A percentile compares a stretch with the other conserved stretches of the same genome.
These are phyloP conservation scores for Paraphoma chrysanthemicola DNA, from an alignment of 2,329 filamentous ascomycete genomes.

Conservation along the genomic window DNA sequence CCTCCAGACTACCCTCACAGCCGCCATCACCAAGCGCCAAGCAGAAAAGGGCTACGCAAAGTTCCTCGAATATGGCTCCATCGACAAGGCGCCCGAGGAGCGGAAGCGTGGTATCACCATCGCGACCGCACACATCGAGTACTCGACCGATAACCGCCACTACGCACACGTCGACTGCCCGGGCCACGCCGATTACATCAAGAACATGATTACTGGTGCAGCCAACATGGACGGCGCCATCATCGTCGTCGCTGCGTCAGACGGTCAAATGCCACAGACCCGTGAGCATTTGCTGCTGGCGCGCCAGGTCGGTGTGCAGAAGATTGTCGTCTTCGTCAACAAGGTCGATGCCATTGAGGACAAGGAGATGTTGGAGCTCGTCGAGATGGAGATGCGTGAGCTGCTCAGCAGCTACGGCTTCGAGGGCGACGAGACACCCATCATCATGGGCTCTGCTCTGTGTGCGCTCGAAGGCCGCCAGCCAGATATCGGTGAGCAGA, in stretches of 20 bases:
- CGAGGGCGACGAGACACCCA: conserved; percentile 96
- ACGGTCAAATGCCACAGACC: conserved; percentile 99
- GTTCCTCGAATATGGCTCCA: conserved; percentile 97
- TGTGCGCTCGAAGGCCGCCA: conserved; percentile 88
- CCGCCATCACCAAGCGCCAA: conserved; percentile 98
- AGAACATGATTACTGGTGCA: conserved; percentile 99
- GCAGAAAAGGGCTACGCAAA: conserved; percentile 90
- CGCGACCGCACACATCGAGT: conserved; percentile 97
- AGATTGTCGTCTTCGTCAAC: conserved; percentile 99
- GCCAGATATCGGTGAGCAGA: conserved; percentile 83
- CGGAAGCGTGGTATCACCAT: conserved; percentile 99
- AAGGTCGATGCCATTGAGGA: conserved; percentile 98
- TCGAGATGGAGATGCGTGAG: conserved; percentile 99
- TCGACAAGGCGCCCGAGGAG: conserved; percentile 99
- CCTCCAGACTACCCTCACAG: conserved; percentile 89
- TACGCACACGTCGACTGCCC: conserved; percentile 99
- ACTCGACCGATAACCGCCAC: conserved; percentile 90
- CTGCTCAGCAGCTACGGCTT: conserved; percentile 92
- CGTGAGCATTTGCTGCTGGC: conserved; percentile 97
- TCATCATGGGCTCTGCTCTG: conserved; percentile 95
- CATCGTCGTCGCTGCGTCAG: conserved; percentile 96
- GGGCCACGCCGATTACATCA: conserved; percentile 99
- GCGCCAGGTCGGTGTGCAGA: conserved; percentile 97
- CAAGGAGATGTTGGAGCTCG: conserved; percentile 99
- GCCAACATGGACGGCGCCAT: conserved; percentile 99